Evolutionary conservation across 2,329 filamentous ascomycete genomes (phyloP).

Genomic region (Claviceps pazoutovae): DNA sequence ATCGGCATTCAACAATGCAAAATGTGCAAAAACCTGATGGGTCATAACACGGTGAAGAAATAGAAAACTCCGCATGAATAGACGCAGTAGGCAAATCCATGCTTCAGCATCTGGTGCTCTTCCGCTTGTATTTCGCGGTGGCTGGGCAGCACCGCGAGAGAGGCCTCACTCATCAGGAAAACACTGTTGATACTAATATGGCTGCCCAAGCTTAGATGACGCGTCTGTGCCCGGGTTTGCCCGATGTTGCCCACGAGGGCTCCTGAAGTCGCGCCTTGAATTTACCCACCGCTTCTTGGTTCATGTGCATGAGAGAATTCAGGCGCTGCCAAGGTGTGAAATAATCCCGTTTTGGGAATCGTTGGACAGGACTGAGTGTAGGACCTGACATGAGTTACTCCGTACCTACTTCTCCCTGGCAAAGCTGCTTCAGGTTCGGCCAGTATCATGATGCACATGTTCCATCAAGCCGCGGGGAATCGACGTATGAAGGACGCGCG

Average conservation of each 20-base stretch:
- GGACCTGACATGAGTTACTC: not conserved
- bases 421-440: no score
- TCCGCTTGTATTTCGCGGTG: not conserved
- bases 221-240: constrained; percentile 1
- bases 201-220: constrained; percentile 3
- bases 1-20: no score
- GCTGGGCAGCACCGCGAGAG: not conserved
- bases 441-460: constrained; percentile 1
- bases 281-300: not conserved
- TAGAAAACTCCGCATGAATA: not conserved
- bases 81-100: not conserved
- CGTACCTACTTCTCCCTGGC: not conserved
- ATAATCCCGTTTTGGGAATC: no score
- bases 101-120: not conserved
- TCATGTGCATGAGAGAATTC: not conserved
- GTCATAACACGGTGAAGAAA: not conserved
- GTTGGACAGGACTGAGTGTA: not conserved
- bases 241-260: constrained; percentile 1
- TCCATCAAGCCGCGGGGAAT: not conserved
- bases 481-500: constrained; percentile 4
- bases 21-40: not conserved
- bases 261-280: constrained; percentile 1
- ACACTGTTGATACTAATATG: not conserved
- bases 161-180: not conserved
- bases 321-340: not conserved